A percentile compares a stretch with the other conserved stretches of the same genome.
Evolutionary conservation across 345 rosid species (phyloP).

Genomic region (Populus nigra): DNA sequence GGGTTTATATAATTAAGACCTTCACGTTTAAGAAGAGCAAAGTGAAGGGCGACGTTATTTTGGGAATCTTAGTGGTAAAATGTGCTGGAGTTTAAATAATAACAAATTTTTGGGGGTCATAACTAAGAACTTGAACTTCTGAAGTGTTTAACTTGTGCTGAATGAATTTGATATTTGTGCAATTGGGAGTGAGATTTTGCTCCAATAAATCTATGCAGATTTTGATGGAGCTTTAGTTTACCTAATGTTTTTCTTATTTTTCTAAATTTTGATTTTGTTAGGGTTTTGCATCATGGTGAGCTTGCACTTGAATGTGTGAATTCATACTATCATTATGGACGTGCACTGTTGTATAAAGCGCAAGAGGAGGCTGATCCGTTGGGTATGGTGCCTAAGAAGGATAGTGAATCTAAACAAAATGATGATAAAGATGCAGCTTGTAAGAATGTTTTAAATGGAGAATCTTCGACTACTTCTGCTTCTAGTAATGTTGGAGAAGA

Average conservation of each 20-base stretch:
- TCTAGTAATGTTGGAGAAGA: constrained; percentile 47
- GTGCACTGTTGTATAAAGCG: constrained; percentile 75
- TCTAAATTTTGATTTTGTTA: constrained; percentile 4
- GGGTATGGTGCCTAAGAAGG: constrained; percentile 71
- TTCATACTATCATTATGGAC: constrained; percentile 78
- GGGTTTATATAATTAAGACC: not conserved
- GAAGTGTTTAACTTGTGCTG: not conserved
- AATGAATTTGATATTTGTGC: not conserved
- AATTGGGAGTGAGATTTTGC: not conserved
- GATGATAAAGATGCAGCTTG: constrained; percentile 44
- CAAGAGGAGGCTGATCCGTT: constrained; percentile 92
- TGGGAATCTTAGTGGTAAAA: not conserved
- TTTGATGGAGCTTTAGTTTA: not conserved
- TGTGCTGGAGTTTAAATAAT: not conserved
- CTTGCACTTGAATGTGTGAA: constrained; percentile 63
- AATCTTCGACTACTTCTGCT: constrained; percentile 48
- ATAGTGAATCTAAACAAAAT: constrained; percentile 37
- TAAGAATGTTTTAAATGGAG: constrained; percentile 42
- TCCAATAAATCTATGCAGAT: not conserved
- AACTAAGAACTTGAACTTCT: not conserved
- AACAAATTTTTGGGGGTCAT: not conserved
- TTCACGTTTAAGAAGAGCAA: not conserved
- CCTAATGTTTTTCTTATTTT: not conserved
- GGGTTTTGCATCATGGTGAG: constrained; percentile 77
- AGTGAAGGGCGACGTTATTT: not conserved